phyloP scores from a whole-genome alignment of 441 rosid species.

The Lepidium campestre region DNA sequence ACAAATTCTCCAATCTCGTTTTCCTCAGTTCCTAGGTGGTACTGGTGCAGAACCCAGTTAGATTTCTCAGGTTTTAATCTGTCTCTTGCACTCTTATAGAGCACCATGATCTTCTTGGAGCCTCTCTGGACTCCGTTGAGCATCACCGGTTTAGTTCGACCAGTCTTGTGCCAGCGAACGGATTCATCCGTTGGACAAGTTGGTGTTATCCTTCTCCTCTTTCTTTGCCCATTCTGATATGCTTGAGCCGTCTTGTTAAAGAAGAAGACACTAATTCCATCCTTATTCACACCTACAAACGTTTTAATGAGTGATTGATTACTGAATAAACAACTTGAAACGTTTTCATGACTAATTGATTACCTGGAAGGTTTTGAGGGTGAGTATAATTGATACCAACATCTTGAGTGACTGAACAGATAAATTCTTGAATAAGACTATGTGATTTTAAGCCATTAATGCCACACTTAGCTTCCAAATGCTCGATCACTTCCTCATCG shows the following conservation, averaged over 20 bases:
- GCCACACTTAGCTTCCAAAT: constrained; percentile 77
- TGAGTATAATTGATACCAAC: constrained; percentile 88
- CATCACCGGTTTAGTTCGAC: constrained; percentile 62
- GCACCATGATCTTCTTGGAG: constrained; percentile 90
- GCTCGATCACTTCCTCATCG: constrained; percentile 62
- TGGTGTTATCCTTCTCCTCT: constrained; percentile 74
- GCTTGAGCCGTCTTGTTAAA: constrained; percentile 77
- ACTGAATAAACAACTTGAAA: background rate
- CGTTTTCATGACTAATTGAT: background rate
- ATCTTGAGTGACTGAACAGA: constrained; percentile 52
- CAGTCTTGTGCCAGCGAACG: constrained; percentile 99
- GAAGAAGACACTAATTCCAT: constrained; percentile 77
- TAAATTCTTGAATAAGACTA: constrained; percentile 62
- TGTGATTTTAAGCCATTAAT: constrained; percentile 46
- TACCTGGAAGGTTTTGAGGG: constrained; percentile 92
- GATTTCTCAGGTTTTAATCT: constrained; percentile 64
- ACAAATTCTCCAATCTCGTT: constrained; percentile 75
- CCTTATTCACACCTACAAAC: constrained; percentile 63
- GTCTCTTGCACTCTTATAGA: constrained; percentile 60
- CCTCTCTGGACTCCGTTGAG: constrained; percentile 65
- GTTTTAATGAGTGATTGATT: background rate
- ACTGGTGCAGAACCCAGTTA: constrained; percentile 89
- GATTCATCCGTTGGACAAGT: constrained; percentile 31
- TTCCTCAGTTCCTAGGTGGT: constrained; percentile 72
- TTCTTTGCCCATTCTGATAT: constrained; percentile 77